Evolutionary conservation across 768 basidiomycete genomes (phyloP).

Genomic region (Favolaschia claudopus): DNA sequence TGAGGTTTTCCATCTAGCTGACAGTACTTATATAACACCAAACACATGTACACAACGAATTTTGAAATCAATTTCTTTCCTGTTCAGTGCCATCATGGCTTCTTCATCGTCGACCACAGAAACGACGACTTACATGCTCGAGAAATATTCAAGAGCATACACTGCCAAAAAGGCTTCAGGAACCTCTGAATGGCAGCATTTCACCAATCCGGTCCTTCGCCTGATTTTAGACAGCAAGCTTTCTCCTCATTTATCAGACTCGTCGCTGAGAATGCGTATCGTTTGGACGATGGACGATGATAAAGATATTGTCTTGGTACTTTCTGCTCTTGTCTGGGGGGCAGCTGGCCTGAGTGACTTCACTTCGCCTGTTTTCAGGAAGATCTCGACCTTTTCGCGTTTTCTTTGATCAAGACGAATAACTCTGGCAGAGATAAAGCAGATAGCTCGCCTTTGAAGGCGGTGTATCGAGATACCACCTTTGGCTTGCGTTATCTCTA

Average conservation of each 20-base stretch:
- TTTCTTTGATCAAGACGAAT: slow-evolving; percentile 63
- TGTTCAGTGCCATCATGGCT: not conserved
- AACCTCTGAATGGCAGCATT: slow-evolving; percentile 76
- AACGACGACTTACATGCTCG: slow-evolving; percentile 23
- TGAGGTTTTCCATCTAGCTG: not conserved
- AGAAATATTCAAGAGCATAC: slow-evolving; percentile 26
- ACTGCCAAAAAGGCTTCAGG: slow-evolving; percentile 6
- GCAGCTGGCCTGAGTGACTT: too few species aligned
- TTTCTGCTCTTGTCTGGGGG: not conserved
- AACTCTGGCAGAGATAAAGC: slow-evolving; percentile 40
- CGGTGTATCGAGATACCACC: slow-evolving; percentile 75
- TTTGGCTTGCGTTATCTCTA: slow-evolving; percentile 82
- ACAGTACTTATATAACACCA: not conserved
- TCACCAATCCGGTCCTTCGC: slow-evolving; percentile 70
- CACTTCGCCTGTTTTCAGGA: too few species aligned
- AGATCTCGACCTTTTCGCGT: slow-evolving; percentile 76
- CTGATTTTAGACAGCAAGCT: slow-evolving; percentile 69
- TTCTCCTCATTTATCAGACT: slow-evolving; percentile 59
- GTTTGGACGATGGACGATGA: slow-evolving; percentile 64
- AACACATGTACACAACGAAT: not conserved
- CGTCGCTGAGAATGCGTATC: slow-evolving; percentile 70
- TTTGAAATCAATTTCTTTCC: not conserved
- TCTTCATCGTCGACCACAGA: slow-evolving; percentile 22
- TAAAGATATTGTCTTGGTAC: slow-evolving; percentile 70
- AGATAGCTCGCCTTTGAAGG: slow-evolving; percentile 78